phyloP scores from a whole-genome alignment of 441 rosid species.

The Croton laevigatus region DNA sequence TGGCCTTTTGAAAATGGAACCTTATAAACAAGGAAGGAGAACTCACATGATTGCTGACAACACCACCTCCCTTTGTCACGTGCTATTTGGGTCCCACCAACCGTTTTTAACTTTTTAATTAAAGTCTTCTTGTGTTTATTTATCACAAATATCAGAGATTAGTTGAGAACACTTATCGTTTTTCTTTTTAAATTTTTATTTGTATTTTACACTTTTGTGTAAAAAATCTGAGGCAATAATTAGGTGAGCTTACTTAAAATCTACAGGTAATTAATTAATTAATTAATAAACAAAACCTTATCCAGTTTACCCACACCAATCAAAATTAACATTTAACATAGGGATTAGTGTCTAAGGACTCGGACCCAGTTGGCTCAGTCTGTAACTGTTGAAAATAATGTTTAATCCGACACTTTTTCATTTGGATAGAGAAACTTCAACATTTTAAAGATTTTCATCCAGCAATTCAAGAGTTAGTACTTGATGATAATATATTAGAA shows the following conservation, averaged over 20 bases:
- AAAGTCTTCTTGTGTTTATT: not conserved
- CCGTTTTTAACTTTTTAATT: not conserved
- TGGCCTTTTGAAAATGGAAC: not conserved
- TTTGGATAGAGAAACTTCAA: not conserved
- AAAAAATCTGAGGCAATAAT: constrained; percentile 5
- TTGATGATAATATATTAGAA: too few species aligned
- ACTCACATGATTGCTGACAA: constrained; percentile 66
- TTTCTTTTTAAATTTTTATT: not conserved
- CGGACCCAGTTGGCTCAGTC: constrained; percentile 5
- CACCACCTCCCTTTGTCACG: constrained; percentile 48
- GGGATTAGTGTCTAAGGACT: constrained; percentile 33
- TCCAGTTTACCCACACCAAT: constrained; percentile 27
- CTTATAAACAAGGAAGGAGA: not conserved
- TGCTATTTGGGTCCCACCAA: constrained; percentile 40
- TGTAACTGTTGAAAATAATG: not conserved
- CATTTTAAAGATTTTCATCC: not conserved
- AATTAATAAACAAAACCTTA: constrained; percentile 26
- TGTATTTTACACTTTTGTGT: not conserved
- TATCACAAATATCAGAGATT: not conserved
- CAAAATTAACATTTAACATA: constrained; percentile 15
- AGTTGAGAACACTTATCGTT: not conserved
- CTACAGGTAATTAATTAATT: not conserved
- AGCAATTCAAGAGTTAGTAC: too few species aligned
- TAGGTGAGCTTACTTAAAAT: not conserved
- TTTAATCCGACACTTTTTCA: not conserved